A percentile compares a stretch with the other conserved stretches of the same genome.
Evolutionary conservation across 768 basidiomycete genomes (phyloP).

Genomic region (Hydnomerulius pinastri): DNA sequence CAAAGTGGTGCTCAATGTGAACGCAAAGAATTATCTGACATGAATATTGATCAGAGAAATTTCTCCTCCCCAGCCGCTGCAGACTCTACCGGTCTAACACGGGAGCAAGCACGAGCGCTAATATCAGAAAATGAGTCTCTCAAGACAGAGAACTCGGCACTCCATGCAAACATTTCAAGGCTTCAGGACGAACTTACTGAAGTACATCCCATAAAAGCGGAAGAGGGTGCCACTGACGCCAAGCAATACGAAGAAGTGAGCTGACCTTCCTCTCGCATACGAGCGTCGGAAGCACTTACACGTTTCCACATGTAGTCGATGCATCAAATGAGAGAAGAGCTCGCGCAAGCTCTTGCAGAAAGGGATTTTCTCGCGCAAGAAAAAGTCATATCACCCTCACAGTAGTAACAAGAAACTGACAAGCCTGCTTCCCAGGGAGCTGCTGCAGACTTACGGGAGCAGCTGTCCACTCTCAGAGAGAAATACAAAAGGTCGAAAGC

Average conservation of each 20-base stretch:
- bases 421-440: slow-evolving; percentile 20
- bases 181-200: slow-evolving; percentile 14
- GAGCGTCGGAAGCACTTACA: slow-evolving; percentile 6
- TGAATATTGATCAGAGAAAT: slow-evolving; percentile 9
- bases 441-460: slow-evolving; percentile 6
- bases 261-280: background rate
- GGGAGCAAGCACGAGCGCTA: slow-evolving; percentile 10
- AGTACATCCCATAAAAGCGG: slow-evolving; percentile 18
- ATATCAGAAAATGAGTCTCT: slow-evolving; percentile 18
- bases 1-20: background rate
- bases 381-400: too few relatives aligned
- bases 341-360: slow-evolving; percentile 16
- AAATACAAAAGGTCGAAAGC: slow-evolving; percentile 26
- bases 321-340: slow-evolving; percentile 8
- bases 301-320: slow-evolving; percentile 5
- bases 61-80: slow-evolving; percentile 3
- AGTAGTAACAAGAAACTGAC: too few relatives aligned
- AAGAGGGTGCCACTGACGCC: slow-evolving; percentile 3
- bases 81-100: background rate
- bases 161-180: slow-evolving; percentile 13
- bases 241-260: slow-evolving; percentile 12
- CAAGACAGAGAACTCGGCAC: slow-evolving; percentile 18
- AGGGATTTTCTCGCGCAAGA: slow-evolving; percentile 14
- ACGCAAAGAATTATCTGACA: background rate
- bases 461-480: slow-evolving; percentile 10